Conservation (phyloP, 257 asterid genomes). For the Solanum sparsipilum region DNA sequence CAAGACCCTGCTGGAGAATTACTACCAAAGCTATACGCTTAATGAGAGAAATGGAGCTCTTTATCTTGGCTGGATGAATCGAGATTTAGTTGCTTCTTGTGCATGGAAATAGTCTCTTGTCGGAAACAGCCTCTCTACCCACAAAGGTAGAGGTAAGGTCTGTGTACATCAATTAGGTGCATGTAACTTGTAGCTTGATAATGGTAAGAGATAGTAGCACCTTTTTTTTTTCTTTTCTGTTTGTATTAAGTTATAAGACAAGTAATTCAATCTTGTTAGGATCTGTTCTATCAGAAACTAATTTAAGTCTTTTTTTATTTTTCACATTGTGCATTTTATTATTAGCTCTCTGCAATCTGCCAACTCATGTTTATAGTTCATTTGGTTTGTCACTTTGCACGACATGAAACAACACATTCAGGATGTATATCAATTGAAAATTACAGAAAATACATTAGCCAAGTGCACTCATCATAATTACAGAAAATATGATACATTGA, state of each 20-base stretch:
- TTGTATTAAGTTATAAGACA: background rate
- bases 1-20: slow-evolving; percentile 11
- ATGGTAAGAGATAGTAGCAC: background rate
- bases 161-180: background rate
- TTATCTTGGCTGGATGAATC: slow-evolving; percentile 17
- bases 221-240: background rate
- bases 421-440: background rate
- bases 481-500: background rate
- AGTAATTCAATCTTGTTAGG: background rate
- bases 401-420: background rate
- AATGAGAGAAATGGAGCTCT: slow-evolving; percentile 13
- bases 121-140: background rate
- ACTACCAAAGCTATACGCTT: slow-evolving; percentile 8
- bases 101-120: background rate
- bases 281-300: background rate
- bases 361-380: background rate
- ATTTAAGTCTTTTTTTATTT: background rate
- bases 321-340: background rate
- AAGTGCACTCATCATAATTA: background rate
- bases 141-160: background rate
- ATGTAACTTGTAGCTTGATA: background rate
- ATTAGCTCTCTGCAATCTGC: background rate
- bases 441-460: background rate
- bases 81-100: slow-evolving; percentile 8
- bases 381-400: background rate